phyloP scores from a whole-genome alignment of 1,139 yeast genomes.

The Nematodospora anomalae region DNA sequence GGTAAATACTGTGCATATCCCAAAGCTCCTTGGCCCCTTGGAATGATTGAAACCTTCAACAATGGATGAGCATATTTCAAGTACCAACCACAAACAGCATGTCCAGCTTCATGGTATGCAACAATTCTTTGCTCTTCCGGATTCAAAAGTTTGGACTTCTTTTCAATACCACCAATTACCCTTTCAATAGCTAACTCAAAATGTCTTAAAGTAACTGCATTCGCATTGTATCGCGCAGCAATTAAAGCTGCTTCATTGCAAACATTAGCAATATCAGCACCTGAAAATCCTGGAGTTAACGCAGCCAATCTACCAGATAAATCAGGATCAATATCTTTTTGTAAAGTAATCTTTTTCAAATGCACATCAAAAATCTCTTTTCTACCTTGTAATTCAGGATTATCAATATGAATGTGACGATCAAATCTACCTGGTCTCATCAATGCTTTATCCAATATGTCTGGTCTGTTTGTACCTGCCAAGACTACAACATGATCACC shows the following conservation, averaged over 20 bases:
- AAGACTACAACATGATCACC: conserved; percentile 92
- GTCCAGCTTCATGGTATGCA: conserved; percentile 98
- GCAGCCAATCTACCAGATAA: conserved; percentile 90
- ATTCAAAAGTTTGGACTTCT: conserved; percentile 78
- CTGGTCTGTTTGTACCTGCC: conserved; percentile 97
- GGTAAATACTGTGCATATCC: conserved; percentile 99
- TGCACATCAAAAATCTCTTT: conserved; percentile 89
- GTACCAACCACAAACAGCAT: conserved; percentile 97
- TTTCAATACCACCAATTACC: conserved; percentile 94
- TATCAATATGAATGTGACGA: conserved; percentile 86
- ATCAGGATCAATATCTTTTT: conserved; percentile 37
- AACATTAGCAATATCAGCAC: conserved; percentile 97
- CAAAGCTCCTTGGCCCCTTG: conserved; percentile 93
- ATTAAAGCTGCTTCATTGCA: conserved; percentile 96
- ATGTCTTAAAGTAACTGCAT: conserved; percentile 69
- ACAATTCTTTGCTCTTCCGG: conserved; percentile 85
- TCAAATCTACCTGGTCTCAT: conserved; percentile 98
- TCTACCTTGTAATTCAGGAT: conserved; percentile 92
- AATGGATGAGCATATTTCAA: conserved; percentile 87
- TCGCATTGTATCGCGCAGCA: conserved; percentile 82
- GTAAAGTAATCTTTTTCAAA: conserved; percentile 62
- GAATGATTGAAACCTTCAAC: conserved; percentile 91
- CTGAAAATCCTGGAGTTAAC: conserved; percentile 95
- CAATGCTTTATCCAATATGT: conserved; percentile 86
- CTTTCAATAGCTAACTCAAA: conserved; percentile 97